Conservation (phyloP, 805 yeast species). For the Yamadazyma sp. region DNA sequence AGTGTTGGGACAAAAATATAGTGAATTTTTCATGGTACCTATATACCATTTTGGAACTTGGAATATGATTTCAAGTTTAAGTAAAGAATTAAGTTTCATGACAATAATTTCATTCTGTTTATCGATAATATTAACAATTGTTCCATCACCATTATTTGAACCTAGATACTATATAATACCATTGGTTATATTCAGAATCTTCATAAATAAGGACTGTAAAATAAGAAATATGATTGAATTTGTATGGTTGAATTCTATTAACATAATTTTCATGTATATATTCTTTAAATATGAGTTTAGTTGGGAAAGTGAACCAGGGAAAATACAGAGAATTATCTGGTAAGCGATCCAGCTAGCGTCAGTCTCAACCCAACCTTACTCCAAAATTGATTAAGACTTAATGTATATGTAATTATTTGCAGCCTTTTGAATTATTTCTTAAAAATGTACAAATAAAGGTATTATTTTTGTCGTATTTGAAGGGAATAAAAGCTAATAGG, state of each 20-base stretch:
- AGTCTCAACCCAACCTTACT: too few relatives aligned
- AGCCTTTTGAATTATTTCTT: too few relatives aligned
- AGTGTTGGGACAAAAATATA: conserved; percentile 49
- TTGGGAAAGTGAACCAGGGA: conserved; percentile 59
- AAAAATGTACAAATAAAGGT: too few relatives aligned
- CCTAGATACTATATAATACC: conserved; percentile 92
- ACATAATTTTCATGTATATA: conserved; percentile 48
- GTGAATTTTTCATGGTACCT: conserved; percentile 54
- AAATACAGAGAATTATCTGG: conserved; percentile 85
- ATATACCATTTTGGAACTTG: conserved; percentile 63
- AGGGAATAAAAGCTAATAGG: too few relatives aligned
- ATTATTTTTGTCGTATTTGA: too few relatives aligned
- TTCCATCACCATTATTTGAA: conserved; percentile 91
- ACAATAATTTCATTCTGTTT: conserved; percentile 49
- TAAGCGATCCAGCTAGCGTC: conserved; percentile 21
- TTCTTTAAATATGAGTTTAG: conserved; percentile 61
- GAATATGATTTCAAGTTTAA: conserved; percentile 20
- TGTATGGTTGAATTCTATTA: conserved; percentile 58
- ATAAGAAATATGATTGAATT: conserved; percentile 49
- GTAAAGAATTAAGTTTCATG: conserved; percentile 20
- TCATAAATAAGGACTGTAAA: conserved; percentile 18
- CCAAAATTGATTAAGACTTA: too few relatives aligned
- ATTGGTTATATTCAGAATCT: conserved; percentile 67
- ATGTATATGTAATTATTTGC: too few relatives aligned
- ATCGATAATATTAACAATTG: conserved; percentile 58